Percentiles rank a stretch among this genome's conserved stretches.
Evolutionary conservation across 2,329 filamentous ascomycete genomes (phyloP).

Genomic region (Pseudocercospora musae): DNA sequence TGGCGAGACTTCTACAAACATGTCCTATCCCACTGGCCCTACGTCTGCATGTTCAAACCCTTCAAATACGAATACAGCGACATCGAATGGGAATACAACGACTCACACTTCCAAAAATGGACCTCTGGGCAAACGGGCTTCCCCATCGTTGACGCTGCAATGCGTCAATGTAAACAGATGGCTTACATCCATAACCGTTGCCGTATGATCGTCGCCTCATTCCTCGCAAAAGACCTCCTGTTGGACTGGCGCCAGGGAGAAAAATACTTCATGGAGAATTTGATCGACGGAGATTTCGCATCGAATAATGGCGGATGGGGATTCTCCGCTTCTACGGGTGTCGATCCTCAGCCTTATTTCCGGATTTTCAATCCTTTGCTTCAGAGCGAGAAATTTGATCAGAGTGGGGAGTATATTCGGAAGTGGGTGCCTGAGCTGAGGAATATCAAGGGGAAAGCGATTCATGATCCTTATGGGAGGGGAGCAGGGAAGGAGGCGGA

Average conservation of each 20-base stretch:
- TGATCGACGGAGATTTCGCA: conserved; percentile 77
- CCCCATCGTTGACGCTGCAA: conserved; percentile 81
- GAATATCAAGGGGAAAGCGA: conserved; percentile 60
- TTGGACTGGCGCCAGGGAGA: conserved; percentile 83
- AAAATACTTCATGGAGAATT: conserved; percentile 74
- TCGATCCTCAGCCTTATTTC: conserved; percentile 87
- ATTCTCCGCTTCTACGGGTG: conserved; percentile 64
- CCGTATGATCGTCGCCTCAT: conserved; percentile 80
- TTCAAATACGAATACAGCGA: conserved; percentile 83
- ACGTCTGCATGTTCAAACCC: conserved; percentile 72
- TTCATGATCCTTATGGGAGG: conserved; percentile 76
- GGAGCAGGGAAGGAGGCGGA: conserved; percentile 58
- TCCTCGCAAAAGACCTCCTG: conserved; percentile 74
- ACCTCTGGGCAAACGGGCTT: conserved; percentile 70
- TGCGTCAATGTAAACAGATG: conserved; percentile 68
- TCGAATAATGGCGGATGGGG: conserved; percentile 73
- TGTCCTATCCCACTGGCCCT: conserved; percentile 81
- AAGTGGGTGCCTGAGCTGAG: conserved; percentile 77
- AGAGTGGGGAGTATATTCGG: conserved; percentile 73
- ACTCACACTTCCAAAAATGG: conserved; percentile 69
- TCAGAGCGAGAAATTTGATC: conserved; percentile 84
- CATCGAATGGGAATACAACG: conserved; percentile 76
- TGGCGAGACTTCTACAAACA: conserved; percentile 90
- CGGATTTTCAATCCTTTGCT: conserved; percentile 82
- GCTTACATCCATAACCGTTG: conserved; percentile 84